Percentiles rank a stretch among this genome's conserved stretches.
These are phyloP conservation scores for Xanthoconium stramineum DNA, from an alignment of 768 basidiomycete species.

Conservation along the genomic window DNA sequence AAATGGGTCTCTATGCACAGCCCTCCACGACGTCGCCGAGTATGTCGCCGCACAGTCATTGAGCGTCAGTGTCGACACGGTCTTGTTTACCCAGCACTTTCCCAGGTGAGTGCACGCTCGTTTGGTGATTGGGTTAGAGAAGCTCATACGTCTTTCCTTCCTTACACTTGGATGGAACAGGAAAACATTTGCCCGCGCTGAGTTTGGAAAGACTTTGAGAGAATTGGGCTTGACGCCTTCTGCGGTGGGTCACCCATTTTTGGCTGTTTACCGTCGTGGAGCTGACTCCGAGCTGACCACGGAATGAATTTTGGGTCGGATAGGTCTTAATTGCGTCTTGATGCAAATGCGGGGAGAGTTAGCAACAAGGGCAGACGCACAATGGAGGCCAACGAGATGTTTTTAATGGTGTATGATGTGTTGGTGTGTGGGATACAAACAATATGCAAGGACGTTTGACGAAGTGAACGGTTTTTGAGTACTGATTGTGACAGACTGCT, in stretches of 20 bases:
- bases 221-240: conserved; percentile 90
- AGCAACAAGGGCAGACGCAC: no score
- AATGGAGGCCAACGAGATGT: background rate
- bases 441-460: no score
- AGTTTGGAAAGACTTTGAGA: conserved; percentile 76
- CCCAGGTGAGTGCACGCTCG: conserved; percentile 56
- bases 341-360: background rate
- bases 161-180: background rate
- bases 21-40: conserved; percentile 83
- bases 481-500: no score
- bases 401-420: no score
- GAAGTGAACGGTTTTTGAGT: no score
- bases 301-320: background rate
- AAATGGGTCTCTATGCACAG: conserved; percentile 35
- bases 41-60: conserved; percentile 75
- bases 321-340: conserved; percentile 55
- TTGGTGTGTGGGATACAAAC: no score
- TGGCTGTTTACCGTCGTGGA: no score
- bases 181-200: conserved; percentile 69
- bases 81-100: conserved; percentile 77
- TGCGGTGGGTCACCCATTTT: conserved; percentile 41
- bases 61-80: conserved; percentile 69
- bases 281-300: background rate
- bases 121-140: no score
- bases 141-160: background rate